Evolutionary conservation across 202 grass and related monocot species (phyloP).

Genomic region (Alloteropsis angusta): DNA sequence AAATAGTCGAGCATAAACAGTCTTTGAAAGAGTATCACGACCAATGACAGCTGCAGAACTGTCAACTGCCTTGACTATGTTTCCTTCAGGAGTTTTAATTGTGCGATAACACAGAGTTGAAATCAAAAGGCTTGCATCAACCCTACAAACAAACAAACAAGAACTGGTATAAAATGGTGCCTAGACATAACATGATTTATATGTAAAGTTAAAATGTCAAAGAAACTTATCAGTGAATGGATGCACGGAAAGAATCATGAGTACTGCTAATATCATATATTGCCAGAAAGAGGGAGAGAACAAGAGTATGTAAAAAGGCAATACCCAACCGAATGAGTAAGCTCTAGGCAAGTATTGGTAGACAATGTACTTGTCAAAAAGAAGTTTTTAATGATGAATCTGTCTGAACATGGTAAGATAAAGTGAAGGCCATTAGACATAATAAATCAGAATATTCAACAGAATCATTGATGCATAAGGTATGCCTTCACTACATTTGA

Average conservation of each 20-base stretch:
- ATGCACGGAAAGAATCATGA: slow-evolving; percentile 2
- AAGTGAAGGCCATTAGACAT: not conserved
- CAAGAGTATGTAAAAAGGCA: not conserved
- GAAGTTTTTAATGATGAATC: not conserved
- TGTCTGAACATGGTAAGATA: not conserved
- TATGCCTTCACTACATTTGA: not conserved
- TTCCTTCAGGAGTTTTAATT: slow-evolving; percentile 89
- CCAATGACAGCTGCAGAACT: slow-evolving; percentile 46
- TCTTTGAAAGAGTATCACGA: slow-evolving; percentile 78
- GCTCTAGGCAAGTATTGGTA: not conserved
- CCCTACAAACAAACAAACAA: slow-evolving; percentile 50
- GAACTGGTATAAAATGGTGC: not conserved
- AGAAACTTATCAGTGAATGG: not conserved
- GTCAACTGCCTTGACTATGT: slow-evolving; percentile 66
- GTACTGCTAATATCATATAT: not conserved
- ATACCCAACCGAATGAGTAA: not conserved
- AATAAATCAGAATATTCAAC: not conserved
- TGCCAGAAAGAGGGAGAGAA: not conserved
- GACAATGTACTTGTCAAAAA: not conserved
- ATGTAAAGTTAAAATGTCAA: not conserved
- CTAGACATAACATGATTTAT: slow-evolving; percentile 11
- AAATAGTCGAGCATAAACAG: slow-evolving; percentile 76
- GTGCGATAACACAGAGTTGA: slow-evolving; percentile 60
- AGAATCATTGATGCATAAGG: not conserved
- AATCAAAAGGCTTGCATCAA: slow-evolving; percentile 52